phyloP scores from a whole-genome alignment of 83 land plant genomes.

The Larix sibirica region DNA sequence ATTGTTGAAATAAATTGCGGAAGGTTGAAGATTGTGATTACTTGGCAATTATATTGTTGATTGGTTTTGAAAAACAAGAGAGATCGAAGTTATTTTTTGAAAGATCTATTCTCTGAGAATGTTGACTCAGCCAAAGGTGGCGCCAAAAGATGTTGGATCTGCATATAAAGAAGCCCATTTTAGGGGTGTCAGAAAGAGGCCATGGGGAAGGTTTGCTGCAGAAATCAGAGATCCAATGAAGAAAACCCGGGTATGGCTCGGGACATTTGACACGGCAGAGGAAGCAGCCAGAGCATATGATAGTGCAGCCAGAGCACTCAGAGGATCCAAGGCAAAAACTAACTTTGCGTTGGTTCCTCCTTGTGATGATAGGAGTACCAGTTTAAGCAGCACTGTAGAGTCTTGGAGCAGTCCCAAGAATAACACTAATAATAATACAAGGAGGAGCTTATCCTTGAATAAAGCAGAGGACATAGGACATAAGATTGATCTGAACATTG shows the following conservation, averaged over 20 bases:
- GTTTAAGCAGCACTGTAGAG: slow-evolving; percentile 19
- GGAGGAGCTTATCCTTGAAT: neutral
- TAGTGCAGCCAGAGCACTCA: slow-evolving; percentile 15
- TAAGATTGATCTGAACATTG: slow-evolving; percentile 6
- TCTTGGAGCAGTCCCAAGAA: slow-evolving; percentile 20
- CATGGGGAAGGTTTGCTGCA: slow-evolving; percentile 22
- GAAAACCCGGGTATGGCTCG: slow-evolving; percentile 17
- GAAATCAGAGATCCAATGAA: slow-evolving; percentile 17
- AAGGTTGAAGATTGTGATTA: neutral
- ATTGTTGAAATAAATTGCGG: neutral
- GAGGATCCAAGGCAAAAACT: slow-evolving; percentile 18
- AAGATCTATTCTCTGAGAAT: neutral
- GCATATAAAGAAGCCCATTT: slow-evolving; percentile 12
- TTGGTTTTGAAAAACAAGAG: too few relatives aligned
- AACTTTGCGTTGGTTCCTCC: slow-evolving; percentile 10
- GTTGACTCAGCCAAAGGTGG: slow-evolving; percentile 8
- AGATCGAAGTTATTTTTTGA: neutral
- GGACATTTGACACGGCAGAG: slow-evolving; percentile 16
- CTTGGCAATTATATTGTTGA: neutral
- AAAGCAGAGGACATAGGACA: neutral
- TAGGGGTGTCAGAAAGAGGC: slow-evolving; percentile 18
- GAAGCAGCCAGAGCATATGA: slow-evolving; percentile 22
- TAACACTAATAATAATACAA: slow-evolving; percentile 4
- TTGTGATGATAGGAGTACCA: slow-evolving; percentile 13
- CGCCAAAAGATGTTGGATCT: neutral